Evolutionary conservation across 164 flowering plant species (phyloP), one percentile per base, ranked within the genome.

Genomic region (Litsea cubeba): DNA sequence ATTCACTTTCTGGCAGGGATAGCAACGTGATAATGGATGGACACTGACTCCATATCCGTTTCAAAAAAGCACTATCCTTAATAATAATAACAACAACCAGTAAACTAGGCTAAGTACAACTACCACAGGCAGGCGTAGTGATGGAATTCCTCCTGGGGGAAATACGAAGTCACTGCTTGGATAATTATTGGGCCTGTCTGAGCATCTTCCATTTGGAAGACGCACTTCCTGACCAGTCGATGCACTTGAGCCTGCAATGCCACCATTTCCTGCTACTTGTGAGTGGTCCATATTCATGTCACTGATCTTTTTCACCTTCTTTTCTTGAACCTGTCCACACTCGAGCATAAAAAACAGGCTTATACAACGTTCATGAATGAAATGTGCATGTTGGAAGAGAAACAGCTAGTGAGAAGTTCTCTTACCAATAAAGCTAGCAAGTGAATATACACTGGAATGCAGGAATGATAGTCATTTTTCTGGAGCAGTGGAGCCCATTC

Each of bases 101-200:
- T 6, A 66, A 50, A 62, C 18, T 54, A 76, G 80, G 77, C 69
- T 75, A 62, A 80, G 90, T 84, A 89, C 86, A 86, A 90, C 91
- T 94, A 96, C 99, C 99, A 89, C 88, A 14, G 99, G 99, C 70
- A 96, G 86, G 72, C 76, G 98, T 32, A 96, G 82, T 0, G 98
- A 91, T 23, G 90, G 84, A 72, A 91, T 83, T 76, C 97, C 97
- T 57, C 91, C 97, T 26, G 90, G 79, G 1, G 98, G 97, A 76
- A 96, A 85, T 40, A 85, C 78, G 46, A 88, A 79, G 75, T 90
- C 91, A 79, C 85, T 87, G 87, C 77, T 83, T 78, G 83, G 80
- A 73, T 51, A 75, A 79, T 72, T 83, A 77, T 76, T 74, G 12
- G 86, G 74, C 82, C 78, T 82, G 17, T 89, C 96, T 32, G 84